These are phyloP conservation scores for Onygenales sp. DNA, from an alignment of 2,329 filamentous ascomycete species.

Conservation along the genomic window DNA sequence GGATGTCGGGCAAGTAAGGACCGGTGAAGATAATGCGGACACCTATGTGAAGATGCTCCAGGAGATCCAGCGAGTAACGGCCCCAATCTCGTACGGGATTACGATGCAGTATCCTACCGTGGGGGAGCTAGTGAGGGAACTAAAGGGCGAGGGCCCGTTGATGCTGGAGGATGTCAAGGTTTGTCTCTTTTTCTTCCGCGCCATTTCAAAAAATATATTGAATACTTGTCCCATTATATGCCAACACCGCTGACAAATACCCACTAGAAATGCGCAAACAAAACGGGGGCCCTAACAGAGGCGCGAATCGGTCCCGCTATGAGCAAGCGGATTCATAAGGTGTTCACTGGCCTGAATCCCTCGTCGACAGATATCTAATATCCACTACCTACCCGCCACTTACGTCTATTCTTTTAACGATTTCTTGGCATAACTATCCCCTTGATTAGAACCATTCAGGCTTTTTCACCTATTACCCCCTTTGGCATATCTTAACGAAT, in stretches of 20 bases:
- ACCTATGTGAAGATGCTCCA: conserved; percentile 69
- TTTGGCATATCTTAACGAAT: no score
- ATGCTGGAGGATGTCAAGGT: conserved; percentile 52
- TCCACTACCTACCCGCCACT: background rate
- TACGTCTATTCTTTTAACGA: background rate
- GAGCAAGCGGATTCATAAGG: conserved; percentile 39
- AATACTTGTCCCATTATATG: no score
- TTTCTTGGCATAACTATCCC: no score
- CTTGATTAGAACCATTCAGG: no score
- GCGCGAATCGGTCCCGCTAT: conserved; percentile 38
- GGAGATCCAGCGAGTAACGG: conserved; percentile 62
- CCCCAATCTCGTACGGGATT: conserved; percentile 62
- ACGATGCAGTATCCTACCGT: conserved; percentile 51
- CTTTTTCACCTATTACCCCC: no score
- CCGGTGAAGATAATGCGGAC: conserved; percentile 55
- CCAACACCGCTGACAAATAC: background rate
- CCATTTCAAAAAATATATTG: background rate
- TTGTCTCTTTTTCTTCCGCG: conserved; percentile 4
- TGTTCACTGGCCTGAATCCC: conserved; percentile 39
- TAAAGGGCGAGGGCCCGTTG: conserved; percentile 50
- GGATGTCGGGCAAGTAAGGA: conserved; percentile 65
- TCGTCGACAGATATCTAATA: conserved; percentile 33
- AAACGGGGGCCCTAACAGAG: conserved; percentile 36
- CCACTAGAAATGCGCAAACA: conserved; percentile 38
- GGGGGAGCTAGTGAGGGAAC: conserved; percentile 46